phyloP scores from a whole-genome alignment of 345 rosid genomes.

The Populus nigra region DNA sequence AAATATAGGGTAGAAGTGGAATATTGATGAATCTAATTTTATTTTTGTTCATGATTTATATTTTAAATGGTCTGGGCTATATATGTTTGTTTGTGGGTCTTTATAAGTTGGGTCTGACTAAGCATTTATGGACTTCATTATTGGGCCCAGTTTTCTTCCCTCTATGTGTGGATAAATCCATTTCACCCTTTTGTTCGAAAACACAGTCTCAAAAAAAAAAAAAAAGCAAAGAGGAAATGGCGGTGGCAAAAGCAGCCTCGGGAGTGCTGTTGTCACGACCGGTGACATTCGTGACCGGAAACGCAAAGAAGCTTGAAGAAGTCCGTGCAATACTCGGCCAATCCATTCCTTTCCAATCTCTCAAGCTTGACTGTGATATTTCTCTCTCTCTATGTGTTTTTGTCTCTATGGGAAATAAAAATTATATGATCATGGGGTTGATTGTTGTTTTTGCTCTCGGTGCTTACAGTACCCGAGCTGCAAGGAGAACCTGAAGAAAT shows the following conservation, averaged over 20 bases:
- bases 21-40: too few relatives aligned
- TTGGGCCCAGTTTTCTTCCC: not conserved
- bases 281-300: conserved; percentile 93
- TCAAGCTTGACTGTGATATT: conserved; percentile 69
- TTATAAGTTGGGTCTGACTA: not conserved
- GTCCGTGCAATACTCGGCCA: conserved; percentile 81
- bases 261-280: conserved; percentile 51
- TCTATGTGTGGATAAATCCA: not conserved
- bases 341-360: conserved; percentile 77
- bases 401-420: not conserved
- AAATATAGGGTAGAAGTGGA: too few relatives aligned
- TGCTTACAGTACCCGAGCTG: conserved; percentile 67
- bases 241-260: conserved; percentile 44
- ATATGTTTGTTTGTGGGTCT: not conserved
- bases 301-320: conserved; percentile 93
- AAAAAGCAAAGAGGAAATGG: conserved; percentile 13
- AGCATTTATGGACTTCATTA: not conserved
- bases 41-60: too few relatives aligned
- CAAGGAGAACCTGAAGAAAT: conserved; percentile 95
- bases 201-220: not conserved
- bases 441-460: not conserved
- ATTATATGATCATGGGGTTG: not conserved
- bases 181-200: not conserved
- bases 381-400: not conserved
- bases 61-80: too few relatives aligned